Base-by-base conservation (phyloP, 352 stramenopile species). In the Phytophthora megakarya region DNA sequence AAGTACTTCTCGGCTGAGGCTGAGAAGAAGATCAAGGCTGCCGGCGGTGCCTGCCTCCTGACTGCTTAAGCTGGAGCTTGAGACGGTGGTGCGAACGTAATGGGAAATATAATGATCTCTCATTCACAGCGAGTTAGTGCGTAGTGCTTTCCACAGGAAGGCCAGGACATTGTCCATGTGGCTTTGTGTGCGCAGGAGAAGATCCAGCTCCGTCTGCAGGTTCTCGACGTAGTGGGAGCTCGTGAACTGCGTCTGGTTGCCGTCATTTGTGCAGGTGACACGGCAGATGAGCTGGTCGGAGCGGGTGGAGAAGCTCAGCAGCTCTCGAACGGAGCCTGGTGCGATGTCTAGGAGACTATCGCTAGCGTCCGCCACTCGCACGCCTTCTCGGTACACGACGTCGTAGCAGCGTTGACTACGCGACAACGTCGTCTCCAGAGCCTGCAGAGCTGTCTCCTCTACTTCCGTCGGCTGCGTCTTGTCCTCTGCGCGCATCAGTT, bases 11-110 rank as follows among this genome's bases (percentile, higher is more conserved):
- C 90, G 62, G 95, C 98, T 70, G 88, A 96, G 70, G 98, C 98
- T n/a, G 98, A 99, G 86, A 98, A 99, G 87, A 99, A 99, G 89
- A 99, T 99, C 78, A 99, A 99, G 84, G 97, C 81, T 54, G 97
- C 96, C 50, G 98, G 98, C 76, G 98, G 98, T 67, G 98, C 97
- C 46, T 99, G 96, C 84, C 81, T 99, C 61, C 83, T 99, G 58
- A 97, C 90, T 76, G 96, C 96, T 76, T 99, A 99, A 98, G 81
- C 67, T 70, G 51, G 67, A 72, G 66, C 53, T 62, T 73, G 70
- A 73, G 73, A 76, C 69, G 78, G 78, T 76, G 84, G 63, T 88
- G 84, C 81, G 78, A 89, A 58, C 69, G 76, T 81, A 89, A 88
- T 84, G 83, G 77, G 68, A 84, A 89, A 89, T 88, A 89, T 49